Base-by-base conservation (phyloP, 345 rosid species). In the Brassica rapa region DNA sequence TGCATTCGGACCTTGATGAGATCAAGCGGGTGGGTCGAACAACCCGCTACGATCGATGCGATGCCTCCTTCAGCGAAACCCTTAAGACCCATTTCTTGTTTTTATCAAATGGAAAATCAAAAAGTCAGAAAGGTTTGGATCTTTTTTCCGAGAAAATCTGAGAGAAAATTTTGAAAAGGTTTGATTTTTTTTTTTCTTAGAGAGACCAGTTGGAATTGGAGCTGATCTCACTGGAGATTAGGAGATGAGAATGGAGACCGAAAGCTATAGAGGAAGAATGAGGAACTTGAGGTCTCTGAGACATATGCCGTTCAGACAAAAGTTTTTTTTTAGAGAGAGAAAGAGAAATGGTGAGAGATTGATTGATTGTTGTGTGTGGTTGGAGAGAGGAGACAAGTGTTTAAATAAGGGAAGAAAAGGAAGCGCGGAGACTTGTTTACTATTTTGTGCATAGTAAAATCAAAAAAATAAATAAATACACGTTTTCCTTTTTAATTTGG, bases 1-100 rank as follows among this genome's bases (percentile, higher is more conserved):
- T 93, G 96, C 98, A 93, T 88, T 6, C 96, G 94, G 70, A 93
- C 98, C 65, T 93, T 91, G 86, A 93, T 79, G 1, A 93, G 87
- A 74, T 93, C 98, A 5, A 93, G 94, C 1, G 98, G 96, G 80
- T 93, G 98, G 30, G 98, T 93, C 1, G 89, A 79, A 68, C 93
- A 87, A 4, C 96, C 98, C 0, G 96, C 96, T 21, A 93, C 83
- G 56, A 89, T 85, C 0, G 96, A 89, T 14, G 98, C 98, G 15
- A 91, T 82, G 39, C 98, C 98, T 73, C 98, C 98, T 83, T 93
- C 98, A 14, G 87, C 93, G 30, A 93, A 93, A 0, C 94, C 96
- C 81, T 92, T 93, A 1, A 87, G 76, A 51, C 94, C 94, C 98
- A 93, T 92, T 53, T 39, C 46, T 8, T 35, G 9, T 0, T 4